Conservation (phyloP, 148 eudicot genomes). For the Fagopyrum esculentum region DNA sequence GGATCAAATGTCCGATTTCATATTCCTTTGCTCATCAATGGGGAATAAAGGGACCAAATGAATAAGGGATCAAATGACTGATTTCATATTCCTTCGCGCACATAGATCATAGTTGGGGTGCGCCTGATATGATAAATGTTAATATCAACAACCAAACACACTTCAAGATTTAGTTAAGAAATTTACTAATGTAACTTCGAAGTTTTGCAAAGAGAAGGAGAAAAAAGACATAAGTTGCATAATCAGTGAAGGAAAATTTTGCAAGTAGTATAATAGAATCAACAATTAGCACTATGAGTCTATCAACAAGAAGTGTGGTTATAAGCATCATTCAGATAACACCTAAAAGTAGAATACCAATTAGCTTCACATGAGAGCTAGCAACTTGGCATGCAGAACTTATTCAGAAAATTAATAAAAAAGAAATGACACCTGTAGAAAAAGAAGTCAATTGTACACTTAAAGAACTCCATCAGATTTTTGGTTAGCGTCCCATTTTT, state of each 20-base stretch:
- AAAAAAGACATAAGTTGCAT: no score
- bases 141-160: slow-evolving; percentile 1
- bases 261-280: not conserved
- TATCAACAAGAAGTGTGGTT: not conserved
- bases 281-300: not conserved
- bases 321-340: not conserved
- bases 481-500: slow-evolving; percentile 95
- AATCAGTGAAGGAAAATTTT: not conserved
- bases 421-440: slow-evolving; percentile 59
- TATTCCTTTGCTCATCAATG: slow-evolving; percentile 60
- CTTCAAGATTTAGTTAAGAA: not conserved
- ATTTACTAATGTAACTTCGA: not conserved
- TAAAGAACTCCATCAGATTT: slow-evolving; percentile 97
- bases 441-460: slow-evolving; percentile 98
- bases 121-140: slow-evolving; percentile 47
- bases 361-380: not conserved
- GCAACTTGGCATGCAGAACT: not conserved
- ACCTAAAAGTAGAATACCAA: not conserved
- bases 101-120: slow-evolving; percentile 84
- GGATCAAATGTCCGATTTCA: slow-evolving; percentile 51
- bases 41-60: slow-evolving; percentile 27
- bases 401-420: not conserved
- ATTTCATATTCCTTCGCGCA: slow-evolving; percentile 41
- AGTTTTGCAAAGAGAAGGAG: not conserved
- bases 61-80: no score